Evolutionary conservation across 495 filamentous ascomycete genomes (phyloP).

Genomic region (Aspergillus leporis): DNA sequence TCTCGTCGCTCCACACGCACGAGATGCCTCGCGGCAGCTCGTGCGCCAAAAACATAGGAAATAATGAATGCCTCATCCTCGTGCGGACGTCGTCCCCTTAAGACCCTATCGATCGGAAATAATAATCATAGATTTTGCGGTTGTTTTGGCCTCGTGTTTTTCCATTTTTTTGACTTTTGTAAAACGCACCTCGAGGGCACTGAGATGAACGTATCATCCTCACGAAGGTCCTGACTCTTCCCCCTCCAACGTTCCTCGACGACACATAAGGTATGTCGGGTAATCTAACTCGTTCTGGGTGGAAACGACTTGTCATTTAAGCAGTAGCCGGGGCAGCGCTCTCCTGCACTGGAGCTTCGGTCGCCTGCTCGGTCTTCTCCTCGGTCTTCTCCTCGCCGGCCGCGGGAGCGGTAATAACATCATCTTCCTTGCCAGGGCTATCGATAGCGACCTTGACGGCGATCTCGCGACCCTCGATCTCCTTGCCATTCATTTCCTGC

Average conservation of each 20-base stretch:
- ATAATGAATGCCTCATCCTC: slow-evolving; percentile 14
- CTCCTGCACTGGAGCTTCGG: slow-evolving; percentile 43
- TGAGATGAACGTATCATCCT: slow-evolving; percentile 16
- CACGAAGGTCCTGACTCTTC: slow-evolving; percentile 17
- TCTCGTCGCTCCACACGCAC: slow-evolving; percentile 12
- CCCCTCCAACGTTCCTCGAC: slow-evolving; percentile 7
- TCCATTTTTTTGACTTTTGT: slow-evolving; percentile 14
- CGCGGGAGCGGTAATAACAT: slow-evolving; percentile 65
- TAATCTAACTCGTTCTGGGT: slow-evolving; percentile 21
- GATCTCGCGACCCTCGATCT: slow-evolving; percentile 97
- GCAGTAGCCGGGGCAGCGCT: slow-evolving; percentile 34
- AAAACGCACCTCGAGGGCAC: slow-evolving; percentile 7
- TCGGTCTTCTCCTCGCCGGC: slow-evolving; percentile 39
- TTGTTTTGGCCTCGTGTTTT: slow-evolving; percentile 14
- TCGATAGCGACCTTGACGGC: slow-evolving; percentile 99
- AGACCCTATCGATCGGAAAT: slow-evolving; percentile 23
- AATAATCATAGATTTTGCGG: slow-evolving; percentile 20
- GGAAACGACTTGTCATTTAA: slow-evolving; percentile 31
- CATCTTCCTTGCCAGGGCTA: slow-evolving; percentile 97
- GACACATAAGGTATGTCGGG: slow-evolving; percentile 4
- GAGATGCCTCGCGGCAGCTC: slow-evolving; percentile 19
- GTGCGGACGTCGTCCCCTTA: slow-evolving; percentile 13
- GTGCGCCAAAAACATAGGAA: slow-evolving; percentile 16
- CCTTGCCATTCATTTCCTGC: slow-evolving; percentile 97
- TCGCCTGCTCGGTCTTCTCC: slow-evolving; percentile 46